Percentiles rank a stretch among this genome's conserved stretches.
These are phyloP conservation scores for Candida vartiovaarae DNA, from an alignment of 805 yeast species.

Conservation along the genomic window DNA sequence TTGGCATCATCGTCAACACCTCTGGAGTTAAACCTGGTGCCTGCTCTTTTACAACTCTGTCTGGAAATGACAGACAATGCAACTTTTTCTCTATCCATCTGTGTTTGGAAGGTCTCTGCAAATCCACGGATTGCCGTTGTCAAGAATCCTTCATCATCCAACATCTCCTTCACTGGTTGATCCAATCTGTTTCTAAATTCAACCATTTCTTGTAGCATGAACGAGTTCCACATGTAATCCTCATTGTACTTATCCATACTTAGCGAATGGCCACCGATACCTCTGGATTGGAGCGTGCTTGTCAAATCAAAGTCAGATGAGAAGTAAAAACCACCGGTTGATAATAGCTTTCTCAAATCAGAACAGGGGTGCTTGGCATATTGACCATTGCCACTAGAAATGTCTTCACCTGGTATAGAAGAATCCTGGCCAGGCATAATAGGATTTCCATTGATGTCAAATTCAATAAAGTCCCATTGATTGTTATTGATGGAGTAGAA, in stretches of 20 bases:
- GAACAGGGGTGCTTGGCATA: constrained; percentile 57
- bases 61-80: constrained; percentile 77
- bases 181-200: constrained; percentile 69
- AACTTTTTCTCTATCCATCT: constrained; percentile 31
- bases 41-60: constrained; percentile 97
- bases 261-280: constrained; percentile 40
- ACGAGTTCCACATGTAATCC: constrained; percentile 96
- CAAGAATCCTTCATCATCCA: constrained; percentile 75
- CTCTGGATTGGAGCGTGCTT: constrained; percentile 73
- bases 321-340: constrained; percentile 87
- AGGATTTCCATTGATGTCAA: constrained; percentile 66
- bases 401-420: constrained; percentile 7
- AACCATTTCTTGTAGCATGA: constrained; percentile 53
- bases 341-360: constrained; percentile 67
- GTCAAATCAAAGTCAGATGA: constrained; percentile 91
- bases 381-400: constrained; percentile 8
- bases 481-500: constrained; percentile 67
- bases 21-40: constrained; percentile 90
- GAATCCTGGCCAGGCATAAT: constrained; percentile 29
- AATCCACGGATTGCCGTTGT: constrained; percentile 94
- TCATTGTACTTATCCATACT: constrained; percentile 59
- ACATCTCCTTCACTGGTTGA: constrained; percentile 42
- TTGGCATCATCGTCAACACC: constrained; percentile 94
- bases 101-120: constrained; percentile 64
- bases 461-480: constrained; percentile 73